Evolutionary conservation across 129 eudicot species (phyloP), one percentile per base, ranked within the genome.

Genomic region (Lactuca saligna): DNA sequence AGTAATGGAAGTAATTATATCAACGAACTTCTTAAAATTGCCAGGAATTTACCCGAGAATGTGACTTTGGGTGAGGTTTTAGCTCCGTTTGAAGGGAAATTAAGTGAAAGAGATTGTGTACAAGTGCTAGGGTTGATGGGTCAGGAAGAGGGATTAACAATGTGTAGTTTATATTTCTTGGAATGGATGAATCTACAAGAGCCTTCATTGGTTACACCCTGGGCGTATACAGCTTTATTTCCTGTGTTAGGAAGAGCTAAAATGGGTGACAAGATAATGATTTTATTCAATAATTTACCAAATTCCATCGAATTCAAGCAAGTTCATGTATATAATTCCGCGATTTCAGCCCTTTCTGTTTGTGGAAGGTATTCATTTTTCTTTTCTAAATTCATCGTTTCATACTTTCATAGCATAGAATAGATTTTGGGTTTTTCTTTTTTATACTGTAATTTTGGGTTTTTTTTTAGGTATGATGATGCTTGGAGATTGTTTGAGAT

Each of bases 151-250:
- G 91, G 91, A 34, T 71, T 86, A 35, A 48, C 75, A 17, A 82
- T 82, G 87, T 74, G 81, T 32, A 86, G 95, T 75, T 85, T 92
- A 85, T 86, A 86, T 71, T 92, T 92, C 58, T 89, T 80, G 11
- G 98, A 92, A 65, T 92, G 98, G 98, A 92, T 89, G 96, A 81
- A 91, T 51, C 70, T 89, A 79, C 95, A 82, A 61, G 96, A 88
- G 80, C 96, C 95, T 60, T 80, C 89, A 3, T 72, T 92, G 66
- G 89, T 92, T 62, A 78, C 91, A 5, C 85, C 96, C 0, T 76
- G 87, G 78, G 95, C 98, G 4, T 89, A 87, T 77, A 78, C 88
- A 1, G 64, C 87, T 72, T 55, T 92, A 83, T 92, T 92, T 66
- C 86, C 91, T 13, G 62, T 75, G 15, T 41, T 92, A 55, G 98